A percentile compares a stretch with the other conserved stretches of the same genome.
These are phyloP conservation scores for Cyphellophora attinorum DNA, from an alignment of 2,329 filamentous ascomycete genomes.

Conservation along the genomic window DNA sequence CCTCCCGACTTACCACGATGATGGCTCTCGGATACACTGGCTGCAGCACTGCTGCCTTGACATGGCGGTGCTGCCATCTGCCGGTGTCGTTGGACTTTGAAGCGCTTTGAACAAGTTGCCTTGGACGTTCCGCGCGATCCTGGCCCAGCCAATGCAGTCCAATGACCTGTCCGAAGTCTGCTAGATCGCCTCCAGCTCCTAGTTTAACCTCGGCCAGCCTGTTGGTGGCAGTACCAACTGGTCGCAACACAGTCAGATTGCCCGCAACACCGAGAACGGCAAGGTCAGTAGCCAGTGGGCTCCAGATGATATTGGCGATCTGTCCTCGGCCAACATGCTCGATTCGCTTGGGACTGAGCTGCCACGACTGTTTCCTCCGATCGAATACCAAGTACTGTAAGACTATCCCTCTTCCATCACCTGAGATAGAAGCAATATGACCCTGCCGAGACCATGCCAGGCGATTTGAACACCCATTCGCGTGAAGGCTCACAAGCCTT, in stretches of 20 bases:
- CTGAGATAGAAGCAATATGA: conserved; percentile 14
- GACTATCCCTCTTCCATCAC: conserved; percentile 13
- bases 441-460: conserved; percentile 17
- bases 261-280: conserved; percentile 74
- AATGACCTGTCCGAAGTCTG: conserved; percentile 68
- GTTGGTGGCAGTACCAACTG: conserved; percentile 60
- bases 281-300: conserved; percentile 65
- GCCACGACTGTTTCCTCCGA: conserved; percentile 9
- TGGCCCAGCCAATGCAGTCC: conserved; percentile 75
- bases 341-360: conserved; percentile 7
- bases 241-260: conserved; percentile 63
- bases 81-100: conserved; percentile 44
- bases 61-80: conserved; percentile 61
- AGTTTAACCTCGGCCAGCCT: conserved; percentile 53
- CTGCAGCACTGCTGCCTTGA: conserved; percentile 55
- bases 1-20: conserved; percentile 65
- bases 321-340: conserved; percentile 14
- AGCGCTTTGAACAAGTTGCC: conserved; percentile 31
- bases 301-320: conserved; percentile 70
- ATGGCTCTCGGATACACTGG: conserved; percentile 69
- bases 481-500: conserved; percentile 9
- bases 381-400: conserved; percentile 12
- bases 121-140: conserved; percentile 31
- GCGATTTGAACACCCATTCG: conserved; percentile 12
- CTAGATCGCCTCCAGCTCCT: conserved; percentile 57